phyloP scores from a whole-genome alignment of 345 rosid genomes.

The Excoecaria agallocha region DNA sequence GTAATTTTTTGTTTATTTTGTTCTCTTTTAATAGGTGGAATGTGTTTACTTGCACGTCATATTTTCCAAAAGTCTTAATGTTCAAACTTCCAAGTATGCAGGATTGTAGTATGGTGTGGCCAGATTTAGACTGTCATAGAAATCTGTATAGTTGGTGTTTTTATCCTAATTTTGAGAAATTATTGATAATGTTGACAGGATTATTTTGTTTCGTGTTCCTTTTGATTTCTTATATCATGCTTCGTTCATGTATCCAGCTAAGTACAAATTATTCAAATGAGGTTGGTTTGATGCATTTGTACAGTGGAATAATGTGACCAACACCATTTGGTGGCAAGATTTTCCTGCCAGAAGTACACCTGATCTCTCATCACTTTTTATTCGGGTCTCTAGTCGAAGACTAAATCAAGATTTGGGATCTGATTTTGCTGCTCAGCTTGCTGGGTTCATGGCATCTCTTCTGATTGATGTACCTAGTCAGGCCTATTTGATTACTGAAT shows the following conservation, averaged over 20 bases:
- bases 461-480: slow-evolving; percentile 76
- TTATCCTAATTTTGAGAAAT: neutral
- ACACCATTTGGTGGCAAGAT: slow-evolving; percentile 98
- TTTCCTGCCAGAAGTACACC: slow-evolving; percentile 66
- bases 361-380: slow-evolving; percentile 66
- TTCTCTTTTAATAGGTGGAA: neutral
- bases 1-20: neutral
- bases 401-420: slow-evolving; percentile 38
- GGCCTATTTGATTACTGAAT: slow-evolving; percentile 76
- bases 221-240: neutral
- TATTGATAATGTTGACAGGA: neutral
- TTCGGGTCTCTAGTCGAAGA: slow-evolving; percentile 37
- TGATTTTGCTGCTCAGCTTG: slow-evolving; percentile 86
- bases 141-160: neutral
- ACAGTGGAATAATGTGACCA: slow-evolving; percentile 91
- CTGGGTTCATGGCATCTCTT: slow-evolving; percentile 83
- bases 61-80: neutral
- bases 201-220: neutral
- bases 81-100: neutral
- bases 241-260: neutral
- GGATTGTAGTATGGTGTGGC: neutral
- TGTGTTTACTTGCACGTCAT: neutral
- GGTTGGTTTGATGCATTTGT: slow-evolving; percentile 6
- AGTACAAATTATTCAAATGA: neutral
- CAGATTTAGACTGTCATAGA: neutral